Base-by-base conservation (phyloP, 208 protist species). In the Kentomonas sorsogonicus region DNA sequence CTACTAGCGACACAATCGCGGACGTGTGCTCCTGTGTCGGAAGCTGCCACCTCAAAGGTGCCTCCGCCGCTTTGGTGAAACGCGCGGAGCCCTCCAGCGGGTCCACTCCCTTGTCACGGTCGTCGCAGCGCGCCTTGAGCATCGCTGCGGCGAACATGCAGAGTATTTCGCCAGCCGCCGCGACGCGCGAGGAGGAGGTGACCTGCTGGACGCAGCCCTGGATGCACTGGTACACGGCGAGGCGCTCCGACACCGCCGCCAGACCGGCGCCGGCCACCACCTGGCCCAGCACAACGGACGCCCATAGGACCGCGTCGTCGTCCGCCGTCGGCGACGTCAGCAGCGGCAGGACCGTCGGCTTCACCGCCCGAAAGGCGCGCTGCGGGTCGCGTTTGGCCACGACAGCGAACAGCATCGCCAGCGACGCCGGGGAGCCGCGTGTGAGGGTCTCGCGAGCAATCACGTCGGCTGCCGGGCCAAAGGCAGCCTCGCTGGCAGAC, bases 11-110 rank as follows among this genome's bases (percentile, higher is more conserved):
- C 13, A 57, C 3, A 1, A 67, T 9, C 40, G 59, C 60, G 1
- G 39, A 26, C 30, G 69, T 39, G 64, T 76, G 66, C 10, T 64
- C 46, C 26, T 60, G 46, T 5, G 44, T 50, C 9, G 77, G 62
- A 13, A 58, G 52, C 23, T 34, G 3, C 67, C 69, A 83, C 26
- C 20, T 43, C 16, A 76, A 43, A n/a, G 50, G 38, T 27, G 76
- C 72, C 10, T 53, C 52, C 13, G 11, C 60, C 36, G 54, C 53
- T 9, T 47, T 51, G 52, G 62, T 71, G 53, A 77, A 74, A n/a
- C 56, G 56, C 33, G 76, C 25, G 5, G 33, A 15, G 27, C 16
- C 46, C n/a, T 5, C n/a, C 25, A 6, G 25, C 26, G 23, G 25
- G 7, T 9, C 9, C 18, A 23, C 43, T 22, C 9, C 43, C 43